Percentiles rank a stretch among this genome's conserved stretches.
phyloP scores from a whole-genome alignment of 768 basidiomycete genomes.

The Ramaria sp. region DNA sequence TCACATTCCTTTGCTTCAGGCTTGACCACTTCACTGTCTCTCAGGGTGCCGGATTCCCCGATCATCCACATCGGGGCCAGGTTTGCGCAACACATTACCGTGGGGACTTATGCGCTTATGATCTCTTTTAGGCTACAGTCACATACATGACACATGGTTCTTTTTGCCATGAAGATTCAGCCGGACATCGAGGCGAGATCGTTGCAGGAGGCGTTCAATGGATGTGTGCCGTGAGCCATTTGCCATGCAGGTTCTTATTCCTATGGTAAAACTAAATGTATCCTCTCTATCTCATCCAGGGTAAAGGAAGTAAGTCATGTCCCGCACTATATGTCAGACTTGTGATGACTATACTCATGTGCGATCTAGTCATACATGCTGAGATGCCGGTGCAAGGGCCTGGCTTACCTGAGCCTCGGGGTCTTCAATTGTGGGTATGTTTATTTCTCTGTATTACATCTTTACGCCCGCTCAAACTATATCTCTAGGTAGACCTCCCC shows the following conservation, averaged over 20 bases:
- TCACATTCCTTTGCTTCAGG: not conserved
- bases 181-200: conserved; percentile 72
- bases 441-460: not conserved
- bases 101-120: conserved; percentile 15
- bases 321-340: not conserved
- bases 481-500: conserved; percentile 47
- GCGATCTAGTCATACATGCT: conserved; percentile 47
- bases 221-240: conserved; percentile 69
- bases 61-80: conserved; percentile 89
- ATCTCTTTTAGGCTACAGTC: conserved; percentile 30
- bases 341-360: not conserved
- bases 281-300: conserved; percentile 18
- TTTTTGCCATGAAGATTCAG: conserved; percentile 85
- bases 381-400: conserved; percentile 79
- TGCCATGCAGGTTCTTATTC: not conserved
- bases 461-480: not conserved
- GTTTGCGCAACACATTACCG: conserved; percentile 32
- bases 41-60: conserved; percentile 75
- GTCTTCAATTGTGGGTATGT: conserved; percentile 69
- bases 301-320: conserved; percentile 41
- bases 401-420: conserved; percentile 61
- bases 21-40: conserved; percentile 70
- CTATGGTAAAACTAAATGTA: not conserved
- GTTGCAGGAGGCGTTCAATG: conserved; percentile 84
- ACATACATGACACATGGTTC: conserved; percentile 26